Percentiles rank a stretch among this genome's conserved stretches.
These are phyloP conservation scores for Plenodomus biglobosus DNA, from an alignment of 2,329 filamentous ascomycete genomes.

Conservation along the genomic window DNA sequence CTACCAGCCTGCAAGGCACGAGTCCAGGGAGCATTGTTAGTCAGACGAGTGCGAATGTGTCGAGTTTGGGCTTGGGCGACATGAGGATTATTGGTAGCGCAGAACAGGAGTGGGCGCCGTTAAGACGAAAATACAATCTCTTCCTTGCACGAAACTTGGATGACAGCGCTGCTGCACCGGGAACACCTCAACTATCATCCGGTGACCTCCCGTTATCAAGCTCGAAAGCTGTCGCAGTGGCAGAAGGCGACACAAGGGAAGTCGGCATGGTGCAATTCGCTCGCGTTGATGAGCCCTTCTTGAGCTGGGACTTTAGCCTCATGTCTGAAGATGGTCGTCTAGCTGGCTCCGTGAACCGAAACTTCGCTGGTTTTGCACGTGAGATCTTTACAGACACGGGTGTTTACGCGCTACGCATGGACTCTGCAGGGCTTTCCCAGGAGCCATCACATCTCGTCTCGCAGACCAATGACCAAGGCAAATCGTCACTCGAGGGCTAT, in stretches of 20 bases:
- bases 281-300: slow-evolving; percentile 62
- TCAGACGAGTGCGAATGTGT: slow-evolving; percentile 55
- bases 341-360: slow-evolving; percentile 64
- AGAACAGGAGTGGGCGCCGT: slow-evolving; percentile 64
- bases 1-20: slow-evolving; percentile 50
- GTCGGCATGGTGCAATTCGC: slow-evolving; percentile 62
- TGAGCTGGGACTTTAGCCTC: slow-evolving; percentile 67
- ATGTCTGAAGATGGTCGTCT: slow-evolving; percentile 53
- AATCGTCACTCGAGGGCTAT: slow-evolving; percentile 18
- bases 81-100: slow-evolving; percentile 67
- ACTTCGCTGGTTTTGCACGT: slow-evolving; percentile 63
- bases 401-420: slow-evolving; percentile 66
- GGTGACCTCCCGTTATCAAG: slow-evolving; percentile 53
- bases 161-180: slow-evolving; percentile 37
- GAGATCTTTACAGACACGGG: slow-evolving; percentile 68
- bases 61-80: slow-evolving; percentile 54
- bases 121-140: slow-evolving; percentile 65
- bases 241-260: slow-evolving; percentile 37
- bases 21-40: slow-evolving; percentile 48
- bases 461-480: slow-evolving; percentile 36
- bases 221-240: slow-evolving; percentile 50
- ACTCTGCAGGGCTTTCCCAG: slow-evolving; percentile 53
- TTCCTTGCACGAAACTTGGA: slow-evolving; percentile 58
- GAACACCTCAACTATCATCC: slow-evolving; percentile 46
- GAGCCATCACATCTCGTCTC: slow-evolving; percentile 46